These are phyloP conservation scores for Colletotrichum musicola DNA, from an alignment of 2,329 filamentous ascomycete genomes.

Conservation along the genomic window DNA sequence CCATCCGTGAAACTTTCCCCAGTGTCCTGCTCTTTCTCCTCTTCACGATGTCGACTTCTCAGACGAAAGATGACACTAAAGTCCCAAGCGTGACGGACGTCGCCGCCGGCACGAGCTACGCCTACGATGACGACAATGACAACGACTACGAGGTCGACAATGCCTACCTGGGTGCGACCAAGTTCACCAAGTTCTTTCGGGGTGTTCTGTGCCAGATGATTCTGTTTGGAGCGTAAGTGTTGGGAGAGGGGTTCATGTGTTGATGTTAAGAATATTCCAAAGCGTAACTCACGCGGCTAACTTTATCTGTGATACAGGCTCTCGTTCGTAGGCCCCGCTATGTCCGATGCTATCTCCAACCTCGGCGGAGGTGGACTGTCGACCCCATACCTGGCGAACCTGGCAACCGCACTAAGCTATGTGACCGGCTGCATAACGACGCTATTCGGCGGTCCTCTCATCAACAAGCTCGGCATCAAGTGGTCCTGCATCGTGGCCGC, in stretches of 20 bases:
- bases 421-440: constrained; percentile 23
- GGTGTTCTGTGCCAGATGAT: constrained; percentile 32
- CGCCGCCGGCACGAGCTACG: constrained; percentile 6
- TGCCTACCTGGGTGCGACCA: constrained; percentile 2
- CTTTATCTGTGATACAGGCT: neutral
- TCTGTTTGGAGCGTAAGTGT: constrained; percentile 26
- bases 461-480: constrained; percentile 54
- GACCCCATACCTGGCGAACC: constrained; percentile 31
- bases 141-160: constrained; percentile 10
- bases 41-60: constrained; percentile 9
- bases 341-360: constrained; percentile 35
- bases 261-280: neutral
- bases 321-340: constrained; percentile 31
- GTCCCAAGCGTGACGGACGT: constrained; percentile 6
- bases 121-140: neutral
- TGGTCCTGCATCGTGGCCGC: constrained; percentile 52
- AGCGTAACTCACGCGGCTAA: neutral
- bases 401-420: constrained; percentile 27
- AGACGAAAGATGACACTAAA: constrained; percentile 11
- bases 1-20: neutral
- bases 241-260: too few relatives aligned
- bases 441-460: constrained; percentile 50
- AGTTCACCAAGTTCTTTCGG: constrained; percentile 23
- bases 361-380: constrained; percentile 31
- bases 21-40: neutral